phyloP scores from a whole-genome alignment of 176 grass and related monocot species.

The Oryza punctata region DNA sequence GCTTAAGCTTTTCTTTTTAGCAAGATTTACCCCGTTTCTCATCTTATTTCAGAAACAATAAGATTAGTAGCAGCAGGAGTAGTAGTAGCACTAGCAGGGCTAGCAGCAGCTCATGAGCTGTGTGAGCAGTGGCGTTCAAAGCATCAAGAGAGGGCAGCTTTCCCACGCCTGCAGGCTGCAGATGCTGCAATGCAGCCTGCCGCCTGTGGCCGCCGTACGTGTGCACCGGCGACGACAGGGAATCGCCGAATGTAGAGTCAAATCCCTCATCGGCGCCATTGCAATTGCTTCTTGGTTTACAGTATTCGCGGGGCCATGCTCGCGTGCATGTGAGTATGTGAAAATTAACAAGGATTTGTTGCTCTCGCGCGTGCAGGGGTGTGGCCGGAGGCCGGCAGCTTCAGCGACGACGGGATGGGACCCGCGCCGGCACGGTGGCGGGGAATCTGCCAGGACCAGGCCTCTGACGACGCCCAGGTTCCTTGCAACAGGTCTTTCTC shows the following conservation, averaged over 20 bases:
- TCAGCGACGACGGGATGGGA: slow-evolving; percentile 83
- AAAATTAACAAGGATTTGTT: background rate
- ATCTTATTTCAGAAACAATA: too few species aligned
- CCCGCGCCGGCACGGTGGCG: slow-evolving; percentile 64
- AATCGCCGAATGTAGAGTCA: slow-evolving; percentile 55
- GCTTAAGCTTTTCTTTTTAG: background rate
- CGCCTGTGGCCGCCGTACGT: too few species aligned
- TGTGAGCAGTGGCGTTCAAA: slow-evolving; percentile 14
- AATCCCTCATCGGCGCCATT: background rate
- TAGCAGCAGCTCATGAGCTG: background rate
- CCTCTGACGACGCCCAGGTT: slow-evolving; percentile 56
- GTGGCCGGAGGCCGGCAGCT: slow-evolving; percentile 95
- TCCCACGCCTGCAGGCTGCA: background rate
- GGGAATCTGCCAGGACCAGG: slow-evolving; percentile 78
- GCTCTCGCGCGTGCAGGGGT: slow-evolving; percentile 56
- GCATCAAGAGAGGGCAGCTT: background rate
- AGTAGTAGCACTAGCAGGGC: background rate
- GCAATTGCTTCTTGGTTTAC: background rate
- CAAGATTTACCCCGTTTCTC: background rate
- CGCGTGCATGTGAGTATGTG: background rate
- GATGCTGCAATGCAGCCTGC: background rate
- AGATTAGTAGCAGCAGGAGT: background rate
- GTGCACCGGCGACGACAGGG: slow-evolving; percentile 19
- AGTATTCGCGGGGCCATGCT: slow-evolving; percentile 26
- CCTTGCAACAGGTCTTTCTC: slow-evolving; percentile 78